phyloP scores from a whole-genome alignment of 148 eudicot genomes.

The Oxyria digyna region DNA sequence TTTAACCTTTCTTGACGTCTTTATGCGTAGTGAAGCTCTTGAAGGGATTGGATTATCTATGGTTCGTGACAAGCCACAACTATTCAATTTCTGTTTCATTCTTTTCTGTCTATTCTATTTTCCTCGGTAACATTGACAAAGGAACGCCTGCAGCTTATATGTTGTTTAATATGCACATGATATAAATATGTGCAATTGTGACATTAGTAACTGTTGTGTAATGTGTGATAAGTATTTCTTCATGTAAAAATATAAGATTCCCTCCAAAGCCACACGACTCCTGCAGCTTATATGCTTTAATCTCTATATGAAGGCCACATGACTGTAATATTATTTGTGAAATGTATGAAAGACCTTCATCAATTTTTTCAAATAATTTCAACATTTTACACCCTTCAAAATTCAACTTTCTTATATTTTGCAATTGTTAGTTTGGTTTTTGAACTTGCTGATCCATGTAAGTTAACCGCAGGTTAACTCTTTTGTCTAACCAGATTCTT shows the following conservation, averaged over 20 bases:
- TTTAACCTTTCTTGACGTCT: constrained; percentile 41
- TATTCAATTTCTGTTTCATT: neutral
- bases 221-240: neutral
- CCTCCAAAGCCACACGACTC: neutral
- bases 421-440: neutral
- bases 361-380: too few species aligned
- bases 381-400: neutral
- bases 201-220: neutral
- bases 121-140: neutral
- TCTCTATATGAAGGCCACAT: neutral
- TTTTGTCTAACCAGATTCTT: constrained; percentile 53
- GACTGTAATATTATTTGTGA: neutral
- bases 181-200: neutral
- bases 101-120: neutral
- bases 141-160: neutral
- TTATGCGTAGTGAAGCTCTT: constrained; percentile 62
- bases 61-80: constrained; percentile 27
- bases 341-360: too few species aligned
- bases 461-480: constrained; percentile 16
- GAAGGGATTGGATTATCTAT: constrained; percentile 59
- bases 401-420: neutral
- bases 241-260: neutral
- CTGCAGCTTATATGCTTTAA: neutral
- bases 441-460: constrained; percentile 21
- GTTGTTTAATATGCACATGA: neutral